phyloP scores from a whole-genome alignment of 2,329 filamentous ascomycete species.

The Orbilia brochopaga region DNA sequence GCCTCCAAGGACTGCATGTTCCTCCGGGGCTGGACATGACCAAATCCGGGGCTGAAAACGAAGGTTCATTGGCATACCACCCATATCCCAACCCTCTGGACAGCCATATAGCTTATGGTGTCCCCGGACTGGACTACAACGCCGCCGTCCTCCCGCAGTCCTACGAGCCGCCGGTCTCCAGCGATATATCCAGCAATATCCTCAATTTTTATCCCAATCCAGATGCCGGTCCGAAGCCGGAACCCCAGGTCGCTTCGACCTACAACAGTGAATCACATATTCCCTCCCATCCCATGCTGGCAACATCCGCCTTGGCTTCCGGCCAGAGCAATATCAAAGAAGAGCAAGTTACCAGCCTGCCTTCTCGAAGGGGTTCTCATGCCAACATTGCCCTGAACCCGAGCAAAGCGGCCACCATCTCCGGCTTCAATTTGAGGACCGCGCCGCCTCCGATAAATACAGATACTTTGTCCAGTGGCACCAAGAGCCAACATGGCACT shows the following conservation, averaged over 20 bases:
- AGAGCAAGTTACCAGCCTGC: slow-evolving; percentile 9
- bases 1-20: slow-evolving; percentile 35
- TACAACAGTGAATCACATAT: slow-evolving; percentile 16
- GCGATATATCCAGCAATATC: slow-evolving; percentile 19
- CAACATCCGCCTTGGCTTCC: background rate
- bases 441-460: slow-evolving; percentile 45
- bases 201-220: slow-evolving; percentile 29
- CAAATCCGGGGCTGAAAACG: slow-evolving; percentile 27
- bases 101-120: slow-evolving; percentile 25
- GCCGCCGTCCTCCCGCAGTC: background rate
- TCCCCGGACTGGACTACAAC: slow-evolving; percentile 34
- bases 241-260: slow-evolving; percentile 12
- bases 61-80: slow-evolving; percentile 20
- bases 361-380: slow-evolving; percentile 16
- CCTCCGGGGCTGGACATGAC: slow-evolving; percentile 14
- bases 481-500: slow-evolving; percentile 44
- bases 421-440: slow-evolving; percentile 25
- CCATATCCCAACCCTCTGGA: slow-evolving; percentile 25
- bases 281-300: slow-evolving; percentile 8
- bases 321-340: slow-evolving; percentile 29
- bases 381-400: slow-evolving; percentile 8
- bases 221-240: slow-evolving; percentile 21
- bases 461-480: slow-evolving; percentile 32
- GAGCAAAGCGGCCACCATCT: slow-evolving; percentile 34
- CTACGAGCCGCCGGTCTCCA: slow-evolving; percentile 4